Evolutionary conservation across 306 rosid species (phyloP).

Genomic region (Vicia sativa): DNA sequence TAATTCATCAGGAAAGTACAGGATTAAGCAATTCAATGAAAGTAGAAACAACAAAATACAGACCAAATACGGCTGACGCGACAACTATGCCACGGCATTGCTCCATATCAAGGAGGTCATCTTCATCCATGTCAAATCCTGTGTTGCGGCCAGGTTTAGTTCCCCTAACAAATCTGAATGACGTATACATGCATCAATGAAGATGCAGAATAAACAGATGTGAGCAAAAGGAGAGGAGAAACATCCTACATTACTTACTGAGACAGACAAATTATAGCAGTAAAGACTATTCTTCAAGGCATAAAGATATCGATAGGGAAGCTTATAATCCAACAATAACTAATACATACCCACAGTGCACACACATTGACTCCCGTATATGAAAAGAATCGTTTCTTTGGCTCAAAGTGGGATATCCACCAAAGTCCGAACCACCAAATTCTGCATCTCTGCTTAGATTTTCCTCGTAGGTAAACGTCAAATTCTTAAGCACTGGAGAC

Average conservation of each 20-base stretch:
- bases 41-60: conserved; percentile 33
- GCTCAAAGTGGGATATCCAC: conserved; percentile 87
- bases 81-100: conserved; percentile 86
- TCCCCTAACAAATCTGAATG: conserved; percentile 79
- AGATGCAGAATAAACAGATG: conserved; percentile 31
- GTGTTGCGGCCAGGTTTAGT: conserved; percentile 80
- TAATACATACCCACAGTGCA: conserved; percentile 84
- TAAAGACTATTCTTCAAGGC: conserved; percentile 25
- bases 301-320: conserved; percentile 11
- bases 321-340: conserved; percentile 6
- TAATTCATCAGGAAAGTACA: conserved; percentile 37
- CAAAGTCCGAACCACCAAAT: conserved; percentile 95
- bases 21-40: conserved; percentile 28
- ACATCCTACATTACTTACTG: conserved; percentile 1
- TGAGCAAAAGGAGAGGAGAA: conserved; percentile 25
- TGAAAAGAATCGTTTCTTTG: conserved; percentile 75
- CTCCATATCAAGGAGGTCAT: conserved; percentile 75
- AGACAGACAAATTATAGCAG: conserved; percentile 12
- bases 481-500: conserved; percentile 72
- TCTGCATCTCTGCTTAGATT: conserved; percentile 67
- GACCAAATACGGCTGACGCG: conserved; percentile 92
- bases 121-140: conserved; percentile 82
- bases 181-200: conserved; percentile 40
- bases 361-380: conserved; percentile 74
- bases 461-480: conserved; percentile 69